These are phyloP conservation scores for Aspergillus chevalieri DNA, from an alignment of 2,329 filamentous ascomycete genomes.

Conservation along the genomic window DNA sequence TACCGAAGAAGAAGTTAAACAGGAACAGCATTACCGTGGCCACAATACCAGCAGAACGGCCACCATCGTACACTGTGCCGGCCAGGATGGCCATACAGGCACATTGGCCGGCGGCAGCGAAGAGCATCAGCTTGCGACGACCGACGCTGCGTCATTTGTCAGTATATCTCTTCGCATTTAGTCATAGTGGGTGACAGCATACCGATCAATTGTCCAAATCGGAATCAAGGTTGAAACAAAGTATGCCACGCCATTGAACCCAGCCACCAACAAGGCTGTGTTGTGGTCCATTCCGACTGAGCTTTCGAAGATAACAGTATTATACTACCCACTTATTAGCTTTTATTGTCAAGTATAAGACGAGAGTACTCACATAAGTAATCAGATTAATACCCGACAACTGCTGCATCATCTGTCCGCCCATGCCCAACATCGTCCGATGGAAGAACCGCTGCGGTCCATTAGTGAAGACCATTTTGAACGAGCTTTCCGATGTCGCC, in stretches of 20 bases:
- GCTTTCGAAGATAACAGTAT: conserved; percentile 42
- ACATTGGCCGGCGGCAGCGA: conserved; percentile 47
- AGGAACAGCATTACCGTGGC: conserved; percentile 48
- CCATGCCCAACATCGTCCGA: conserved; percentile 22
- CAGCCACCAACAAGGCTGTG: conserved; percentile 26
- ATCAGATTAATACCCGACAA: conserved; percentile 25
- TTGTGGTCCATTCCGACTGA: conserved; percentile 40
- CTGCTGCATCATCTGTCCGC: conserved; percentile 30
- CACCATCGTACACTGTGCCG: conserved; percentile 37
- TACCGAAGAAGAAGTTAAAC: conserved; percentile 50
- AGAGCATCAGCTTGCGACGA: conserved; percentile 56
- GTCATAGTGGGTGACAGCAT: background rate
- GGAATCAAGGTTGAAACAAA: conserved; percentile 34
- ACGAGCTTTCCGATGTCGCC: conserved; percentile 17
- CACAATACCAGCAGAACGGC: conserved; percentile 36
- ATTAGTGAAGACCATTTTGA: conserved; percentile 19
- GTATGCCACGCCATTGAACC: conserved; percentile 40
- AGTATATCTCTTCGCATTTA: background rate
- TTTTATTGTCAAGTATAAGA: background rate
- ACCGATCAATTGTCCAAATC: conserved; percentile 34
- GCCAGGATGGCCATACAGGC: conserved; percentile 45
- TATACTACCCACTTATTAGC: conserved; percentile 17
- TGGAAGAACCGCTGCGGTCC: conserved; percentile 19
- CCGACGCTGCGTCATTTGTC: conserved; percentile 29
- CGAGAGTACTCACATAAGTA: conserved; percentile 16